Evolutionary conservation across 192 early-diverging fungal genomes (phyloP).

Genomic region (Coemansia sp.): DNA sequence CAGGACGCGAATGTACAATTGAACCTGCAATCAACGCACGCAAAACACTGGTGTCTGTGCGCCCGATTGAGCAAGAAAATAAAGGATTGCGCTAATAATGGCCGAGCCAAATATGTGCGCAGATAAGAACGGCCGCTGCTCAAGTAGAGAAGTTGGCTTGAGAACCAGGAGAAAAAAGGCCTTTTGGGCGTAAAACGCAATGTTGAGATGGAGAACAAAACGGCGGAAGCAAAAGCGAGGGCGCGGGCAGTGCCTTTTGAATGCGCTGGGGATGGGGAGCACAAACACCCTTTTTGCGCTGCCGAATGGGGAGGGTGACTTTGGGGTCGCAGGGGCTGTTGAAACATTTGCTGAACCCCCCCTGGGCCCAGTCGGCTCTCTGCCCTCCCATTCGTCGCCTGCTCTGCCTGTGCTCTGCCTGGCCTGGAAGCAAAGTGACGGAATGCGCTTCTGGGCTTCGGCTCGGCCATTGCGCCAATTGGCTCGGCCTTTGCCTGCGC

Average conservation of each 20-base stretch:
- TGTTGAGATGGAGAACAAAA: background rate
- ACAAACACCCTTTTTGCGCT: slow-evolving; percentile 11
- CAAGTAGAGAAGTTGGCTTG: background rate
- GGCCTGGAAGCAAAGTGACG: background rate
- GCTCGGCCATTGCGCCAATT: slow-evolving; percentile 6
- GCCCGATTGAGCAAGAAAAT: background rate
- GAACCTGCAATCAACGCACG: background rate
- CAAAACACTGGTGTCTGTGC: background rate
- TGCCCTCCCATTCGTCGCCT: slow-evolving; percentile 2
- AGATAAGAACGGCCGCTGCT: background rate
- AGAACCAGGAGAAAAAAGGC: background rate
- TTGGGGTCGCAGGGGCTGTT: slow-evolving; percentile 31
- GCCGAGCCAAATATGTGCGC: background rate
- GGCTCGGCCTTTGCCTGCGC: background rate
- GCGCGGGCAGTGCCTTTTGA: slow-evolving; percentile 2
- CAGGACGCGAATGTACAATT: background rate
- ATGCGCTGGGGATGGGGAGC: slow-evolving; percentile 5
- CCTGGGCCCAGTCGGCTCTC: slow-evolving; percentile 3
- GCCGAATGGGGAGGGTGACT: slow-evolving; percentile 23
- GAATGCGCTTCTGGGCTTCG: slow-evolving; percentile 1
- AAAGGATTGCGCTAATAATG: background rate
- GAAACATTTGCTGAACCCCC: slow-evolving; percentile 45
- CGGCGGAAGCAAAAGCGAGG: slow-evolving; percentile 2
- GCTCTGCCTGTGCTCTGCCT: background rate
- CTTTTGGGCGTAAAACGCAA: background rate